Evolutionary conservation across 441 rosid genomes (phyloP).

Genomic region (Manihot esculenta): DNA sequence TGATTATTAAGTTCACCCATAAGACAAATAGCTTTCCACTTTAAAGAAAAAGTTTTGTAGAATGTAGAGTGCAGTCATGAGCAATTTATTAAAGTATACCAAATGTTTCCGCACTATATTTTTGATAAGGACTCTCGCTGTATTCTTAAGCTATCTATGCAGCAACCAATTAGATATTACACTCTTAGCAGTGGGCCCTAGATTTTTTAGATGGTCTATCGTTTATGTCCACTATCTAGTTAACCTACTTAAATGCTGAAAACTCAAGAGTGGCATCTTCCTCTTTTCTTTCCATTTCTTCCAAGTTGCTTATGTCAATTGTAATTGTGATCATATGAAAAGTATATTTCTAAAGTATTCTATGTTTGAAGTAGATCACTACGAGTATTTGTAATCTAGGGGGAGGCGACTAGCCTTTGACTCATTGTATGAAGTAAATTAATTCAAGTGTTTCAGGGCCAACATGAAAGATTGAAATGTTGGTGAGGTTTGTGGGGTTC

Average conservation of each 20-base stretch:
- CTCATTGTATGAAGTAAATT: too few species aligned
- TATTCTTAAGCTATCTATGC: not conserved
- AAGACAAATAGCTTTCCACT: not conserved
- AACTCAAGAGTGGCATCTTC: not conserved
- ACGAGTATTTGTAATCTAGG: too few species aligned
- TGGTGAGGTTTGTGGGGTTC: too few species aligned
- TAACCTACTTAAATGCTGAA: too few species aligned
- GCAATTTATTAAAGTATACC: too few species aligned
- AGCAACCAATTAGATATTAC: not conserved
- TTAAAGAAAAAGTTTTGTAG: too few species aligned
- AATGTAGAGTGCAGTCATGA: not conserved
- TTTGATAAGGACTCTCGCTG: not conserved
- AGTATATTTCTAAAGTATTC: too few species aligned
- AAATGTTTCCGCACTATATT: not conserved
- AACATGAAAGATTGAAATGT: too few species aligned
- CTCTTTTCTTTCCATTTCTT: not conserved
- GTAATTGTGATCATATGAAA: not conserved
- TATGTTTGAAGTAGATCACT: too few species aligned
- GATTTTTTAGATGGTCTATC: not conserved
- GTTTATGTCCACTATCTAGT: not conserved
- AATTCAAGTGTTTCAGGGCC: too few species aligned
- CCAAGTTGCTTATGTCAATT: not conserved
- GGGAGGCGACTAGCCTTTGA: not conserved
- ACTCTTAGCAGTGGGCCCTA: not conserved
- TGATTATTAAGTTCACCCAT: not conserved